Conservation (phyloP, 768 basidiomycete genomes). For the Boletus fagicola region DNA sequence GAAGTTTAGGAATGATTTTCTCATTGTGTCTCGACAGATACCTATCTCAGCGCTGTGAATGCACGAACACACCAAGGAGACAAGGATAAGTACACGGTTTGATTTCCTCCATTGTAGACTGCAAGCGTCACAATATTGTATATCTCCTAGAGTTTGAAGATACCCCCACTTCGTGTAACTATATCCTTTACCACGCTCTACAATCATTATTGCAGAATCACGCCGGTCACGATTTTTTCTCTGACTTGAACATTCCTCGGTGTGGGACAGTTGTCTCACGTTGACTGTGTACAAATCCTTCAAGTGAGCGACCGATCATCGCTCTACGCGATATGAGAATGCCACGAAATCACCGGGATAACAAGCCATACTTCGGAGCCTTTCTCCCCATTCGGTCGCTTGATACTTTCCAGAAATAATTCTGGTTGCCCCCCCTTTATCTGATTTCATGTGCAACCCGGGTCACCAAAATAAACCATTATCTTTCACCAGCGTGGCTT, state of each 20-base stretch:
- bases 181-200: neutral
- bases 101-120: neutral
- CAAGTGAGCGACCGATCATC: neutral
- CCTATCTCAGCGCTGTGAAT: conserved; percentile 61
- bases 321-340: neutral
- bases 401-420: neutral
- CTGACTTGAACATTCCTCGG: neutral
- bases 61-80: conserved; percentile 24
- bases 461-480: neutral
- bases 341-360: neutral
- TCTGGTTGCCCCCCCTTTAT: neutral
- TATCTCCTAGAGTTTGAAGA: conserved; percentile 12
- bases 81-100: conserved; percentile 1
- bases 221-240: neutral
- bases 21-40: conserved; percentile 39
- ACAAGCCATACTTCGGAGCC: too few relatives aligned
- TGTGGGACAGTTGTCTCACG: neutral
- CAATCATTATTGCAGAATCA: neutral
- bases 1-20: neutral
- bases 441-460: neutral
- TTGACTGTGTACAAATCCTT: neutral
- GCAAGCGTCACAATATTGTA: neutral
- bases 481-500: too few relatives aligned
- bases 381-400: neutral
- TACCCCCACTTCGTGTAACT: conserved; percentile 11